Evolutionary conservation across 495 filamentous ascomycete species (phyloP).

Genomic region (Tuber borchii): DNA sequence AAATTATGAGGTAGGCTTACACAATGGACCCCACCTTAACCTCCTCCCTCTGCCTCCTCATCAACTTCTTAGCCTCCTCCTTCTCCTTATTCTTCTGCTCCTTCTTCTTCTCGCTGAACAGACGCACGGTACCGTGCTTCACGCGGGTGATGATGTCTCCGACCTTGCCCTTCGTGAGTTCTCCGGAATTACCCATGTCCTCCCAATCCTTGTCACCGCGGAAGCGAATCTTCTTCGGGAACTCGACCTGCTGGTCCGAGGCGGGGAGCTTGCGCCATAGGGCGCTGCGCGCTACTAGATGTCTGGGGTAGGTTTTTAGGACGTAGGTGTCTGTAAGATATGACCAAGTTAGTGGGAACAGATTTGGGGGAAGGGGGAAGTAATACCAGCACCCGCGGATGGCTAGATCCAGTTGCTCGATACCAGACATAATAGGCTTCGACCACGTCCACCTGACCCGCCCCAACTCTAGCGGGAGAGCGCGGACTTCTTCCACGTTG

Average conservation of each 20-base stretch:
- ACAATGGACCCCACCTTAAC: conserved; percentile 1
- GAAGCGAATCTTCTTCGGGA: conserved; percentile 62
- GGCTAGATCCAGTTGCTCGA: conserved; percentile 57
- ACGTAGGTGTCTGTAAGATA: conserved; percentile 56
- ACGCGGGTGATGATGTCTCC: conserved; percentile 90
- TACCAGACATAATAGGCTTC: conserved; percentile 54
- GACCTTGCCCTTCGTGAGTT: conserved; percentile 71
- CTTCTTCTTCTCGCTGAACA: conserved; percentile 10
- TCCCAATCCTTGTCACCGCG: conserved; percentile 44
- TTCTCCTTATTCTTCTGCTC: conserved; percentile 11
- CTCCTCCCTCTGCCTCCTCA: conserved; percentile 5
- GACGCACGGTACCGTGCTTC: conserved; percentile 61
- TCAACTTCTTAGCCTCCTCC: conserved; percentile 6
- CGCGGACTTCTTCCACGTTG: conserved; percentile 44
- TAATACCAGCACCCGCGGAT: conserved; percentile 66
- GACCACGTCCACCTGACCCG: conserved; percentile 48
- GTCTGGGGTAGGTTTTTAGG: conserved; percentile 52
- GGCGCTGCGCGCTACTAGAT: conserved; percentile 54
- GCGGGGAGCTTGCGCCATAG: conserved; percentile 64
- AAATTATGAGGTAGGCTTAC: not conserved
- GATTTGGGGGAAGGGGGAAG: not conserved
- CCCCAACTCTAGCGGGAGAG: conserved; percentile 37
- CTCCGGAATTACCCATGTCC: not conserved
- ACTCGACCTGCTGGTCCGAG: conserved; percentile 59
- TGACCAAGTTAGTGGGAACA: not conserved